Conservation (phyloP, 495 filamentous ascomycete species). For the Ramalina intermedia region DNA sequence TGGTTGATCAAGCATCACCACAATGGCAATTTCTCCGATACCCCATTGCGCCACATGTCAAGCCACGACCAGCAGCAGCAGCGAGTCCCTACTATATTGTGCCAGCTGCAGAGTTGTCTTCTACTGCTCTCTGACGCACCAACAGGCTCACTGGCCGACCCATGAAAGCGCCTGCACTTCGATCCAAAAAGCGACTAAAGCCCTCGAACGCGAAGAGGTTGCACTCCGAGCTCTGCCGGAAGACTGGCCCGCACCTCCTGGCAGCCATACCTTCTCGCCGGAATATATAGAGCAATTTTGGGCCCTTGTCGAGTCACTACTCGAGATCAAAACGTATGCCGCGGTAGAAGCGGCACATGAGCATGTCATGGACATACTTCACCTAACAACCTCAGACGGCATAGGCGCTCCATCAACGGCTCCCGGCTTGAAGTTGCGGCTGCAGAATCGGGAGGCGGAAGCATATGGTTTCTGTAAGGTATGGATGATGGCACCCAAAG, state of each 20-base stretch:
- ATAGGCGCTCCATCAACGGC: constrained; percentile 26
- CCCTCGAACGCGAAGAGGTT: constrained; percentile 18
- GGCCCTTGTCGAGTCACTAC: constrained; percentile 18
- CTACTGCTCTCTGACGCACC: too few relatives aligned
- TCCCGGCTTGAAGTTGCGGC: constrained; percentile 25
- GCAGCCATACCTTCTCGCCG: constrained; percentile 18
- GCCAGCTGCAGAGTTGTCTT: too few relatives aligned
- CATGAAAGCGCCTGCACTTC: constrained; percentile 31
- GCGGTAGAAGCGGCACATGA: constrained; percentile 24
- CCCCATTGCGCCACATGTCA: too few relatives aligned
- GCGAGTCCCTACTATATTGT: too few relatives aligned
- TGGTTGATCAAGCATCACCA: too few relatives aligned
- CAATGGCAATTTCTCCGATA: too few relatives aligned
- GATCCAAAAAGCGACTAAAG: constrained; percentile 17
- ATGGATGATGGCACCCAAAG: constrained; percentile 17
- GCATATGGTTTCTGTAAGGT: constrained; percentile 42
- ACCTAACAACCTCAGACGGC: constrained; percentile 29
- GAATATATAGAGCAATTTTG: constrained; percentile 26
- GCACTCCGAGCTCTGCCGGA: constrained; percentile 19
- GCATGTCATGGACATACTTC: constrained; percentile 24
- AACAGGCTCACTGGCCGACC: too few relatives aligned
- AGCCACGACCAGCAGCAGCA: too few relatives aligned
- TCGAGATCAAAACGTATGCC: constrained; percentile 20
- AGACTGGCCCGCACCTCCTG: constrained; percentile 16
- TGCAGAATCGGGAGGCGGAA: constrained; percentile 11